Percentiles rank a stretch among this genome's conserved stretches.
These are phyloP conservation scores for Fusarium sp. DNA, from an alignment of 2,329 filamentous ascomycete genomes.

Conservation along the genomic window DNA sequence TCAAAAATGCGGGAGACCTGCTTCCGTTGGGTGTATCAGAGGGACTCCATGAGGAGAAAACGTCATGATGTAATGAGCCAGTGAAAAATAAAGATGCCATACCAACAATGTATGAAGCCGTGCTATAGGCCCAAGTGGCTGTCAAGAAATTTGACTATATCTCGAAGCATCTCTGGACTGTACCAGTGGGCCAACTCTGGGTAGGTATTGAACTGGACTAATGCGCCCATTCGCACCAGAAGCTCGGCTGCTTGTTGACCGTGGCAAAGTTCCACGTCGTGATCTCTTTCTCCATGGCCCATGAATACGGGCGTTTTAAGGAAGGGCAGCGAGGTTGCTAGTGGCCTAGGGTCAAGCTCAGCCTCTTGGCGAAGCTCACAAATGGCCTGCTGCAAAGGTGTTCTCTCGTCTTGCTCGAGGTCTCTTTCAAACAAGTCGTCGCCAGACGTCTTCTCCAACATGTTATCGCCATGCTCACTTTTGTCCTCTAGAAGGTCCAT, in stretches of 20 bases:
- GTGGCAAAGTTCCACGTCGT: conserved; percentile 57
- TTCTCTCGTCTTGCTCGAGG: conserved; percentile 7
- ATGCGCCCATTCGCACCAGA: conserved; percentile 54
- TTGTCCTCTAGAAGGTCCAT: conserved; percentile 34
- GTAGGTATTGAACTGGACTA: conserved; percentile 58
- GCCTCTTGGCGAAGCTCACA: conserved; percentile 50
- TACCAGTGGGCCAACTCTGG: conserved; percentile 63
- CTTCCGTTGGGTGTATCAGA: conserved; percentile 13
- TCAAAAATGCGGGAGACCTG: conserved; percentile 14
- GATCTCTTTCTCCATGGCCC: conserved; percentile 61
- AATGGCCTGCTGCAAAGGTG: conserved; percentile 40
- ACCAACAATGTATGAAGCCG: not conserved
- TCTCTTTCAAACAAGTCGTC: conserved; percentile 44
- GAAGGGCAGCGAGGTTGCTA: conserved; percentile 29
- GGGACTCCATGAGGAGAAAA: conserved; percentile 21
- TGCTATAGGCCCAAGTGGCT: not conserved
- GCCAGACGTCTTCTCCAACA: not conserved
- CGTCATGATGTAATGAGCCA: conserved; percentile 39
- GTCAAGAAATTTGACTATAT: conserved; percentile 55
- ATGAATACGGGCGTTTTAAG: conserved; percentile 60
- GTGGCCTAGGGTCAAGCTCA: conserved; percentile 37
- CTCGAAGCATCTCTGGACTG: conserved; percentile 57
- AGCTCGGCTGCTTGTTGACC: conserved; percentile 54
- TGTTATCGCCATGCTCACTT: not conserved
- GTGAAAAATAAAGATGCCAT: not conserved